phyloP scores from a whole-genome alignment of 2,329 filamentous ascomycete species.

The Apiospora koreana region DNA sequence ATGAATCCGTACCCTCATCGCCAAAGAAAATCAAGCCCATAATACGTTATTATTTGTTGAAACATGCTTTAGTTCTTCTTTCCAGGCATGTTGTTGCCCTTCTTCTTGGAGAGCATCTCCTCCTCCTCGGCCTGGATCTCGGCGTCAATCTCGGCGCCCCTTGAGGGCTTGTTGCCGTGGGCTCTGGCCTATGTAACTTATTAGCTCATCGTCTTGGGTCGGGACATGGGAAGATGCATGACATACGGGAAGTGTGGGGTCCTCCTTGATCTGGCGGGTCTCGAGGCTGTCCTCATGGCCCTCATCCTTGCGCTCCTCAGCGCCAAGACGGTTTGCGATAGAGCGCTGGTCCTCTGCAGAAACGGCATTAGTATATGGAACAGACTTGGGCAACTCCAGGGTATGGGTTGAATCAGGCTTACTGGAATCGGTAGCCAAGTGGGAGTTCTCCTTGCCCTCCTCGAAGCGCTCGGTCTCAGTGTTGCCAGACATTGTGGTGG shows the following conservation, averaged over 20 bases:
- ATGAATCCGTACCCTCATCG: neutral
- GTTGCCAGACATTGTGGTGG: neutral
- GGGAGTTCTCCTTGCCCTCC: slow-evolving; percentile 71
- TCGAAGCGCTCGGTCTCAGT: slow-evolving; percentile 54
- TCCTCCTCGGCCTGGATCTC: slow-evolving; percentile 69
- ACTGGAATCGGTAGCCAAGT: slow-evolving; percentile 73
- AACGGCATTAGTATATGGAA: neutral
- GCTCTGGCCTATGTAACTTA: slow-evolving; percentile 49
- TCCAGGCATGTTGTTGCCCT: slow-evolving; percentile 46
- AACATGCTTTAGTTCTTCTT: slow-evolving; percentile 23
- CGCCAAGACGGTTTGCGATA: slow-evolving; percentile 70
- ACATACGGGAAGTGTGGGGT: slow-evolving; percentile 60
- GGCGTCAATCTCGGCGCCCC: slow-evolving; percentile 72
- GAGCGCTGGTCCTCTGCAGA: slow-evolving; percentile 66
- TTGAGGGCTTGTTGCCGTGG: slow-evolving; percentile 74
- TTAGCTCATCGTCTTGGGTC: slow-evolving; percentile 12
- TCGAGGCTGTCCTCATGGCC: slow-evolving; percentile 50
- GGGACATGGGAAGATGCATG: neutral
- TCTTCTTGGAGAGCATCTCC: slow-evolving; percentile 57
- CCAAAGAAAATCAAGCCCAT: slow-evolving; percentile 1
- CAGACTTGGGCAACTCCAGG: neutral
- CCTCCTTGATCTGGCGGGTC: slow-evolving; percentile 50
- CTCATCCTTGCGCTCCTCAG: slow-evolving; percentile 50
- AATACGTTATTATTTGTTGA: neutral
- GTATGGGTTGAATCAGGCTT: slow-evolving; percentile 29